Percentiles rank a stretch among this genome's conserved stretches.
These are phyloP conservation scores for Durotheca rogersii DNA, from an alignment of 495 filamentous ascomycete species.

Conservation along the genomic window DNA sequence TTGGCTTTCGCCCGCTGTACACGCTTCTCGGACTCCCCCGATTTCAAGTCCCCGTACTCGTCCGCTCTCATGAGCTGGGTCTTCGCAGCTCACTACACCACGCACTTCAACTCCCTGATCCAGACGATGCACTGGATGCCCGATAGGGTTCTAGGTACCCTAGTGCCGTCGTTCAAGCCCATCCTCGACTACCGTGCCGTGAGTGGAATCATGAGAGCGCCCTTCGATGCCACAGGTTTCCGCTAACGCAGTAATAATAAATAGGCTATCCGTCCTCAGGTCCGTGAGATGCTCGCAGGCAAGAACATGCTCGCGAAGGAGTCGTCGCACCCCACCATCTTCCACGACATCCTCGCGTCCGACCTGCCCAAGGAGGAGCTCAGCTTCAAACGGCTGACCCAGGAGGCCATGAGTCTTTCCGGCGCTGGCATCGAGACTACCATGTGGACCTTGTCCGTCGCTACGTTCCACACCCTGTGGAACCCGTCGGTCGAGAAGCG, in stretches of 20 bases:
- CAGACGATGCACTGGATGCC: conserved; percentile 24
- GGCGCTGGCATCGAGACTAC: conserved; percentile 44
- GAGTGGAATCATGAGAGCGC: no score
- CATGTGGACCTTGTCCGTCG: conserved; percentile 28
- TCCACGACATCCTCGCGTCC: conserved; percentile 34
- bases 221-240: no score
- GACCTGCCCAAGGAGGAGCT: conserved; percentile 37
- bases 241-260: conserved; percentile 2
- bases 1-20: conserved; percentile 27
- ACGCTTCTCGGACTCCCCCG: conserved; percentile 25
- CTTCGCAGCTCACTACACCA: not conserved
- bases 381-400: conserved; percentile 13
- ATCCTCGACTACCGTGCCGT: conserved; percentile 7
- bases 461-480: conserved; percentile 35
- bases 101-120: conserved; percentile 28
- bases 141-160: conserved; percentile 6
- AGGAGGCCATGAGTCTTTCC: conserved; percentile 32
- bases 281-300: conserved; percentile 5
- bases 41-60: conserved; percentile 23
- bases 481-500: conserved; percentile 28
- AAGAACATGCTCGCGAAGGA: conserved; percentile 7
- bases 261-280: conserved; percentile 8
- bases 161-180: conserved; percentile 2
- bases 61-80: not conserved
- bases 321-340: conserved; percentile 20